Conservation (phyloP, 176 grass and related monocot species). For the Echinochloa phyllopogon region DNA sequence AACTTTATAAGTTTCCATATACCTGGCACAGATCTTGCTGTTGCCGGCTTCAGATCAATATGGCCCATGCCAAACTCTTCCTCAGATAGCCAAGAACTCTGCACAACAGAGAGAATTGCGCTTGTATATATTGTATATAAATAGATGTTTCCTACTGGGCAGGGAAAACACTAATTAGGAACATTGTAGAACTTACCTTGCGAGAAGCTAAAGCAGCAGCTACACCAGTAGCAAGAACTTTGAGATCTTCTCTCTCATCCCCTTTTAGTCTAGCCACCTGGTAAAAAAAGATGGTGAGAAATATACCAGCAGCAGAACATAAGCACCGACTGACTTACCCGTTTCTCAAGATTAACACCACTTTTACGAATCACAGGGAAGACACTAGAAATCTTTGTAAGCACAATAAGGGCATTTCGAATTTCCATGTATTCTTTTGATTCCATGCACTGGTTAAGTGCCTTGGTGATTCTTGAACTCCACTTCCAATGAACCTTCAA, state of each 20-base stretch:
- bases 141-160: constrained; percentile 6
- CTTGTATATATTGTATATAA: constrained; percentile 18
- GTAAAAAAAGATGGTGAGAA: constrained; percentile 37
- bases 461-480: constrained; percentile 89
- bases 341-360: constrained; percentile 91
- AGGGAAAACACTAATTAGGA: background rate
- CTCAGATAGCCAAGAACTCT: constrained; percentile 97
- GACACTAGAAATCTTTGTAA: constrained; percentile 89
- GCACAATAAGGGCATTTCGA: constrained; percentile 90
- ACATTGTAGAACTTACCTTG: constrained; percentile 65
- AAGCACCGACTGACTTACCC: constrained; percentile 48
- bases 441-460: constrained; percentile 93
- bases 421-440: constrained; percentile 99
- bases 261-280: constrained; percentile 92
- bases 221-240: constrained; percentile 95
- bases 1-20: constrained; percentile 39
- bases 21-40: constrained; percentile 71
- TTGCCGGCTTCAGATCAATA: constrained; percentile 77
- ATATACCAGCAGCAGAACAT: constrained; percentile 22
- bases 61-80: constrained; percentile 96
- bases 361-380: constrained; percentile 93
- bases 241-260: constrained; percentile 96
- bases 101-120: constrained; percentile 39
- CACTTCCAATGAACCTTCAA: constrained; percentile 89
- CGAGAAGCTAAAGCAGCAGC: constrained; percentile 92